A percentile compares a stretch with the other conserved stretches of the same genome.
Conservation (phyloP, 2,329 filamentous ascomycete species). For the Beauveria rudraprayagi region DNA sequence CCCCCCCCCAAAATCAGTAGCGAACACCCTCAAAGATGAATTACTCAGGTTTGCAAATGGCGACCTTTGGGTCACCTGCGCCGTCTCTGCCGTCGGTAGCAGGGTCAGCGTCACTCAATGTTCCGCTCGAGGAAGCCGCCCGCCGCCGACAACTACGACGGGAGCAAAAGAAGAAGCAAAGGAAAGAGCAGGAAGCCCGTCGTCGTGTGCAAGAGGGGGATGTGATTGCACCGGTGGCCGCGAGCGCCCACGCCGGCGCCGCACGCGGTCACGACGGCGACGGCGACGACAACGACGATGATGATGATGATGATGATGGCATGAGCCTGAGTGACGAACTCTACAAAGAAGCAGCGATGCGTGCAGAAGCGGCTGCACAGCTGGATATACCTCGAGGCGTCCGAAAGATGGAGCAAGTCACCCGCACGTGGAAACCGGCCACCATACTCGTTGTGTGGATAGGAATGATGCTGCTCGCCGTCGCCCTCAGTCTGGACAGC, state of each 20-base stretch:
- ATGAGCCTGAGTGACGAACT: background rate
- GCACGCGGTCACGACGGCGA: background rate
- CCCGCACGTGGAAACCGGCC: background rate
- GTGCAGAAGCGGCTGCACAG: background rate
- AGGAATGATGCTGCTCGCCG: constrained; percentile 6
- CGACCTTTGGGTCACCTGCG: constrained; percentile 2
- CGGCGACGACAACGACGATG: background rate
- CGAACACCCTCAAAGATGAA: background rate
- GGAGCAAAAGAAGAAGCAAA: background rate
- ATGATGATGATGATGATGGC: background rate
- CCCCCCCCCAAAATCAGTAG: background rate
- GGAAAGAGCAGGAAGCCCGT: background rate
- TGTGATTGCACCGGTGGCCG: background rate
- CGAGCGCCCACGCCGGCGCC: background rate
- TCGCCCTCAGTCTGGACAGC: constrained; percentile 1
- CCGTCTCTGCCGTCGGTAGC: background rate
- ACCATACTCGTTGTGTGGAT: background rate
- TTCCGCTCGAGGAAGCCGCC: background rate
- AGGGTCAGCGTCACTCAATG: background rate
- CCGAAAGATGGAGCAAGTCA: constrained; percentile 4
- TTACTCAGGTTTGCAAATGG: background rate
- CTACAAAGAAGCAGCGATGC: background rate
- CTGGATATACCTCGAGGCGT: background rate
- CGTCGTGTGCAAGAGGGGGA: background rate
- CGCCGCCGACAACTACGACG: background rate